Base-by-base conservation (phyloP, 495 filamentous ascomycete species). In the Glarea lozoyensis region DNA sequence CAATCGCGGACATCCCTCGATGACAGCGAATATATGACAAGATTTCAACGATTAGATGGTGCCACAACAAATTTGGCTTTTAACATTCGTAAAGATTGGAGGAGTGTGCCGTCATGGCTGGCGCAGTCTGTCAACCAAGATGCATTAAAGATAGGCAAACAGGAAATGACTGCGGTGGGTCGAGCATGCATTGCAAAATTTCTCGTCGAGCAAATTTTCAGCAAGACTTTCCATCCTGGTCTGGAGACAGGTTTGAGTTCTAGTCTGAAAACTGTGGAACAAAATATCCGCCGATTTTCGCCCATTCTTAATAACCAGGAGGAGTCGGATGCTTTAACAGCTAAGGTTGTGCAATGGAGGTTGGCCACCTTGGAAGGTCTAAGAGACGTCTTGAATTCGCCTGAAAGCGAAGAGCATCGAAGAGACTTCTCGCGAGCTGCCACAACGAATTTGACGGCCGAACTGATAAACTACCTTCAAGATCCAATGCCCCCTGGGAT, bases 91-190 rank as follows among this genome's bases (percentile, higher is more conserved):
- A 95, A 96, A 58, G 80, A 90, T 53, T 98, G 92, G 92, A 76
- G 75, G 48, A 63, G 67, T 16, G 64, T 97, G 22, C 92, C 92
- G 1, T 40, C 64, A 2, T 97, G 88, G 89, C 68, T 98, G 16
- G 67, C 72, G 16, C 69, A 69, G 5, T 81, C 73, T 39, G 85
- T 94, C 50, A 96, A 89, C 57, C 69, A 81, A 37, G 89, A 94
- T 46, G 89, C 90, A 2, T 68, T 86, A 19, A 66, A 72, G 36
- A 81, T 75, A 11, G 90, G 88, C 40, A 92, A 84, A 43, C 87
- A 94, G 59, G 92, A 98, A 56, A 98, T 98, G 92, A 96, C 86
- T 4, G 86, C 86, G 4, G 81, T 94, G 17, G 92, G 92, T n/a
- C 78, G 90, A 20, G 88, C 93, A 4, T 76, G 85, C 35, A 89